Evolutionary conservation across 495 filamentous ascomycete species (phyloP).

Genomic region (Hypoxylon lienhwacheense): DNA sequence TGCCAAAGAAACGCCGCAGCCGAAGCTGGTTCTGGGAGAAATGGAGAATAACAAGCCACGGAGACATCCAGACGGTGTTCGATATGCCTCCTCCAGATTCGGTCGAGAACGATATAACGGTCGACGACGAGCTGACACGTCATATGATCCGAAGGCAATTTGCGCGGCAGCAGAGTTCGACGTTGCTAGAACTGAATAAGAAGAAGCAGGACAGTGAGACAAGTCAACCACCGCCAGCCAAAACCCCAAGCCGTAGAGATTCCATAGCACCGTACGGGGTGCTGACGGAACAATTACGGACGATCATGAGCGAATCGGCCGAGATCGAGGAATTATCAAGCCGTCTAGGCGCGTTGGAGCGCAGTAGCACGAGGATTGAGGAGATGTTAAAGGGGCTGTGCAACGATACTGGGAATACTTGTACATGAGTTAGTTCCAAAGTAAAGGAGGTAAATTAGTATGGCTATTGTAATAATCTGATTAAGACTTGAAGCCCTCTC

Average conservation of each 20-base stretch:
- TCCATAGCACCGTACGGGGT: slow-evolving; percentile 49
- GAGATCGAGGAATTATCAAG: slow-evolving; percentile 40
- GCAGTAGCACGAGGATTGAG: slow-evolving; percentile 44
- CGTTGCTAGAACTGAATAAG: slow-evolving; percentile 26
- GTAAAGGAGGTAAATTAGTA: too few species aligned
- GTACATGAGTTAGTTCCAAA: too few species aligned
- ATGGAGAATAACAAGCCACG: slow-evolving; percentile 59
- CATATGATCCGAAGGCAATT: slow-evolving; percentile 54
- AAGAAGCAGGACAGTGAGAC: slow-evolving; percentile 18
- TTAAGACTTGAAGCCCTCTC: too few species aligned
- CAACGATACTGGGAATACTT: background rate
- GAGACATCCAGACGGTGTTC: slow-evolving; percentile 69
- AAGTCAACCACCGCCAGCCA: slow-evolving; percentile 15
- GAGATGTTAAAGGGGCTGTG: slow-evolving; percentile 39
- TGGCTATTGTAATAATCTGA: too few species aligned
- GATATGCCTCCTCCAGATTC: slow-evolving; percentile 65
- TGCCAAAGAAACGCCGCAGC: slow-evolving; percentile 34
- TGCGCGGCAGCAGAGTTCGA: slow-evolving; percentile 39
- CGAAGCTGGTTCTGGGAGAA: slow-evolving; percentile 47
- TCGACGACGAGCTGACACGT: slow-evolving; percentile 55
- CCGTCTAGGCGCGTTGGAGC: slow-evolving; percentile 46
- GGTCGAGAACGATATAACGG: slow-evolving; percentile 56
- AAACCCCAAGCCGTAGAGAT: slow-evolving; percentile 45
- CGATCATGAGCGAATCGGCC: slow-evolving; percentile 44
- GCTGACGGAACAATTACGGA: slow-evolving; percentile 42